Evolutionary conservation across 345 rosid species (phyloP), one percentile per base, ranked within the genome.

Genomic region (Zanthoxylum bungeanum): DNA sequence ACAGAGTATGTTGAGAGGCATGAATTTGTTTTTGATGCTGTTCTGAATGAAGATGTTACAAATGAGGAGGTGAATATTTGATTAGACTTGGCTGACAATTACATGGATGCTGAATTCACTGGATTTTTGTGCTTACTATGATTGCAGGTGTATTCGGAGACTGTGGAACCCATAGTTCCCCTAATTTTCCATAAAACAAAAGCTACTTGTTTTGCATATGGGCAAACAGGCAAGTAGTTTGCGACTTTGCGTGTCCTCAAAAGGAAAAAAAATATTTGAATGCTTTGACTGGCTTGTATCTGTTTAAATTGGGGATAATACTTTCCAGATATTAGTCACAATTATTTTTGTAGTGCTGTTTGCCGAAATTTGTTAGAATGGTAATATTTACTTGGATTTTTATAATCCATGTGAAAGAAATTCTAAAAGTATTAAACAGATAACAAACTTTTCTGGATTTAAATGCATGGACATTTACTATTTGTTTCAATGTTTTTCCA

Each of bases 151-250:
- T 87, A 85, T 49, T 77, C 75, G 7, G 83, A 87, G 78, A 85
- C 88, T 9, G 86, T 87, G 80, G 82, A 87, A 76, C 86, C 89
- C 1, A 60, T 85, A 24, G 86, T 87, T 47, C 85, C 92, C 12
- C 73, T 85, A 50, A 87, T 84, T 69, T 87, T 87, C 72, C 69
- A 85, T 11, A 70, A 82, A 62, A 85, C 88, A n/a, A 87, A 87
- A 74, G 92, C 84, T 22, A 85, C 87, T 9, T 87, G 86, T 80
- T 85, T 87, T 62, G 89, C 88, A 34, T 85, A 87, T 70, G 86
- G 92, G 60, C 88, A 87, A 81, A 85, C 88, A 71, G 86, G 89
- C 68, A 74, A 76, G 80, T 81, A 3, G 56, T 71, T 49, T 67
- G 33, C 21, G 34, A n/a, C n/a, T n/a, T n/a, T n/a, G n/a, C n/a